Percentiles rank a stretch among this genome's conserved stretches.
These are phyloP conservation scores for Candida nanaspora DNA, from an alignment of 805 yeast genomes.

Conservation along the genomic window DNA sequence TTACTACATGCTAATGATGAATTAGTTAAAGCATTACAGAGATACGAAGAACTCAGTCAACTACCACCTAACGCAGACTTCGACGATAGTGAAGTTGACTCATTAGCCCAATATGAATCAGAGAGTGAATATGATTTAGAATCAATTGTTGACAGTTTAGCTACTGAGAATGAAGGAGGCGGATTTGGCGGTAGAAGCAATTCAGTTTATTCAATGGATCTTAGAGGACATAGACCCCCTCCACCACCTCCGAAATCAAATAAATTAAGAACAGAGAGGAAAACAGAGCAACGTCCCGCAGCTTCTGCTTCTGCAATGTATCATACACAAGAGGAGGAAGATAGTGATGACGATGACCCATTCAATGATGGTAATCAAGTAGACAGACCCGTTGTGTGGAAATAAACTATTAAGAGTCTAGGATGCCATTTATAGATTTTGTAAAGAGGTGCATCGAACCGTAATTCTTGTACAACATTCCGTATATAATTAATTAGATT, in stretches of 20 bases:
- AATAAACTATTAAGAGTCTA: too few species aligned
- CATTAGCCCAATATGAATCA: conserved; percentile 30
- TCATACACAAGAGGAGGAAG: background rate
- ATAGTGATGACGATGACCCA: conserved; percentile 20
- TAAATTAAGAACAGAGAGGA: background rate
- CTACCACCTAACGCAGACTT: conserved; percentile 35
- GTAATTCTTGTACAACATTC: too few species aligned
- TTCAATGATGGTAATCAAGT: conserved; percentile 26
- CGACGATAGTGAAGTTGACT: conserved; percentile 31
- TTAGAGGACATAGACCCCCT: conserved; percentile 10
- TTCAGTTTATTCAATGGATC: background rate
- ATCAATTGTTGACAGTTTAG: background rate
- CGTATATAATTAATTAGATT: too few species aligned
- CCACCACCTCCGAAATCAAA: conserved; percentile 21
- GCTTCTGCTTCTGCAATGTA: too few species aligned
- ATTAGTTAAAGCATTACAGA: conserved; percentile 63
- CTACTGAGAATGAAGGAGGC: background rate
- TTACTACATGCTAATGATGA: conserved; percentile 87
- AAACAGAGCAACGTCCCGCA: too few species aligned
- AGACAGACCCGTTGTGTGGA: conserved; percentile 21
- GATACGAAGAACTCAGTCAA: conserved; percentile 55
- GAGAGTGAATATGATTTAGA: conserved; percentile 9
- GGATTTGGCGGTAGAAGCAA: background rate
- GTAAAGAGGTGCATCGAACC: too few species aligned
- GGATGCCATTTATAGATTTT: too few species aligned